Evolutionary conservation across 352 stramenopile species (phyloP).

Genomic region (Hyaloperonospora brassicae): DNA sequence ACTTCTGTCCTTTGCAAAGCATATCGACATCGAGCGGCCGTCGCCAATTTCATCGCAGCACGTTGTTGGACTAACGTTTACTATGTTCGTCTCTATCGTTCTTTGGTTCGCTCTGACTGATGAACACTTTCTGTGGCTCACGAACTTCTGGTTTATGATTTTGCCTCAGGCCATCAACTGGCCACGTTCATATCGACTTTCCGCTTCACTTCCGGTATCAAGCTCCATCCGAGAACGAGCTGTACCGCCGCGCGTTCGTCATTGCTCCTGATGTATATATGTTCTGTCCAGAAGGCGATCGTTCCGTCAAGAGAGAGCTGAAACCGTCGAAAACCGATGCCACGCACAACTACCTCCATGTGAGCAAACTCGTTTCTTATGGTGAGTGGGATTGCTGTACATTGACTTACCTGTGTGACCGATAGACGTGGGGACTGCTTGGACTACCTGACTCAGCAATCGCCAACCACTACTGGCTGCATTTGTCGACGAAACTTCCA

Average conservation of each 20-base stretch:
- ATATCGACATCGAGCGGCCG: constrained; percentile 61
- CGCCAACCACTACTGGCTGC: constrained; percentile 20
- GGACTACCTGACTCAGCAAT: constrained; percentile 1
- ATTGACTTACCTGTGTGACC: no score
- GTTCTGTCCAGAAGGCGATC: constrained; percentile 16
- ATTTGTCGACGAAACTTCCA: constrained; percentile 16
- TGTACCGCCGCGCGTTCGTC: constrained; percentile 34
- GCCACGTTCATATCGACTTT: constrained; percentile 28
- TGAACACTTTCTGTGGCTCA: not conserved
- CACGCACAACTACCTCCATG: constrained; percentile 15
- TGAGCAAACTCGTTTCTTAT: no score
- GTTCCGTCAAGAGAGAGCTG: not conserved
- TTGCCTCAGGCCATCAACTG: constrained; percentile 12
- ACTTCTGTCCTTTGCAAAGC: constrained; percentile 39
- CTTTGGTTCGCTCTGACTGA: not conserved
- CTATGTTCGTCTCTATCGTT: constrained; percentile 23
- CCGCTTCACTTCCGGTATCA: constrained; percentile 63
- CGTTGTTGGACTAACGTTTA: constrained; percentile 40
- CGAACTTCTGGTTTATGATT: not conserved
- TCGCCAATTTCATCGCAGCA: constrained; percentile 46
- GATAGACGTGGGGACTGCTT: constrained; percentile 16
- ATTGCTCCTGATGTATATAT: constrained; percentile 42
- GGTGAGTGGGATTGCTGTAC: no score
- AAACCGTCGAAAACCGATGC: constrained; percentile 3
- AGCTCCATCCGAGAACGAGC: constrained; percentile 31